A percentile compares a stretch with the other conserved stretches of the same genome.
Evolutionary conservation across 805 yeast species (phyloP).

Genomic region (Wickerhamomyces chambardii): DNA sequence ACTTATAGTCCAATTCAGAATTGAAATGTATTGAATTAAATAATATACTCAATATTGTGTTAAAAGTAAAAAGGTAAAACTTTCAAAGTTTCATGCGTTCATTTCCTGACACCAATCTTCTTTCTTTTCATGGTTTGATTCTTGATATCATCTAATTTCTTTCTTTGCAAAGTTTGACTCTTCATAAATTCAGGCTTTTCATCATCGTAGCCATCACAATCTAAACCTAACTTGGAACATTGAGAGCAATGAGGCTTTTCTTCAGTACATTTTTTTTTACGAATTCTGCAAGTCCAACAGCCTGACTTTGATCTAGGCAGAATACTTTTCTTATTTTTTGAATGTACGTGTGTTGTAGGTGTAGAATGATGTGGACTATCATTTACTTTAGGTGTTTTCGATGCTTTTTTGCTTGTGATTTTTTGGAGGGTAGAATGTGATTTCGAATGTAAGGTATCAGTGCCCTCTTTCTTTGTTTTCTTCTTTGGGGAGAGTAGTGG

Average conservation of each 20-base stretch:
- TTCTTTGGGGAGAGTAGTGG: neutral
- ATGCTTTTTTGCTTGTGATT: neutral
- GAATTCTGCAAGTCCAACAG: conserved; percentile 72
- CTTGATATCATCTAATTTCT: conserved; percentile 42
- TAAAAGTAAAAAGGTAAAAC: too few relatives aligned
- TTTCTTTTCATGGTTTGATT: conserved; percentile 32
- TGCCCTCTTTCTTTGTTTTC: neutral
- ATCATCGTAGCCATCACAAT: conserved; percentile 46
- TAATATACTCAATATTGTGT: neutral
- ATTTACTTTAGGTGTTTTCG: neutral
- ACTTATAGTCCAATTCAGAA: too few relatives aligned
- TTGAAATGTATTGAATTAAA: too few relatives aligned
- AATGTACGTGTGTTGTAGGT: neutral
- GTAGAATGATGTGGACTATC: neutral
- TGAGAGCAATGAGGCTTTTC: conserved; percentile 51
- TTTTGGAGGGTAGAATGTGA: too few relatives aligned
- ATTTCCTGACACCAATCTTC: conserved; percentile 25
- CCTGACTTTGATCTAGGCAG: conserved; percentile 44
- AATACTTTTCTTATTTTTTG: conserved; percentile 3
- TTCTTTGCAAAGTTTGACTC: conserved; percentile 28
- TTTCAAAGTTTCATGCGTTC: conserved; percentile 1
- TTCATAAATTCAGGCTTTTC: conserved; percentile 48
- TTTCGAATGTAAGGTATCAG: too few relatives aligned
- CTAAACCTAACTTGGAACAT: conserved; percentile 45
- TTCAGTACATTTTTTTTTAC: conserved; percentile 69